Evolutionary conservation across 2,329 filamentous ascomycete genomes (phyloP).

Genomic region (Ilyonectria destructans): DNA sequence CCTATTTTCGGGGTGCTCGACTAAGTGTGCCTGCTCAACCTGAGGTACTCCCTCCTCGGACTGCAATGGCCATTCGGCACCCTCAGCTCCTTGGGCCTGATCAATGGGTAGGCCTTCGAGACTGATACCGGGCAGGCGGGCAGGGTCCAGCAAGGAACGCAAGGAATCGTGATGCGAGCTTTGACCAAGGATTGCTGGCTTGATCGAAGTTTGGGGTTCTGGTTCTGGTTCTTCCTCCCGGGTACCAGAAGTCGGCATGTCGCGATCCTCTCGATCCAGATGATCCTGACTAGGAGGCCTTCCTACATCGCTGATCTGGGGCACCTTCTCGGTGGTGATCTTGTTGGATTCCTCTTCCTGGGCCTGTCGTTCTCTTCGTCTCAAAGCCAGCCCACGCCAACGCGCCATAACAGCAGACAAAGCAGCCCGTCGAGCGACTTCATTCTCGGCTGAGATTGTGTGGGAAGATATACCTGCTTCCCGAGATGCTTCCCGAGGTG

Average conservation of each 20-base stretch:
- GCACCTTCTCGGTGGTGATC: slow-evolving; percentile 36
- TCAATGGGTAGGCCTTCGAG: not conserved
- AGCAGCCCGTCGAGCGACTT: slow-evolving; percentile 40
- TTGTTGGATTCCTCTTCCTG: slow-evolving; percentile 34
- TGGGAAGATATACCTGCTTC: slow-evolving; percentile 24
- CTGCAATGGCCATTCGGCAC: not conserved
- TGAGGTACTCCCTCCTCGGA: not conserved
- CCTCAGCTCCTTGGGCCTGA: not conserved
- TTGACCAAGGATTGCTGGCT: not conserved
- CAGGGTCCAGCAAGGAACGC: slow-evolving; percentile 18
- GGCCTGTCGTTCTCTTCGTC: slow-evolving; percentile 30
- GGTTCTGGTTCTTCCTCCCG: not conserved
- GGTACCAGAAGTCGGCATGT: not conserved
- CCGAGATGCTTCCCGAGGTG: slow-evolving; percentile 15
- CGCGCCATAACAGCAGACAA: slow-evolving; percentile 44
- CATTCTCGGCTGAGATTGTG: slow-evolving; percentile 35
- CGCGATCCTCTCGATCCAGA: not conserved
- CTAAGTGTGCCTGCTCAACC: not conserved
- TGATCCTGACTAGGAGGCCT: not conserved
- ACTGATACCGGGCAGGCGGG: not conserved
- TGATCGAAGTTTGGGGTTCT: not conserved
- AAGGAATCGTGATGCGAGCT: slow-evolving; percentile 25
- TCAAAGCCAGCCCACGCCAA: slow-evolving; percentile 45
- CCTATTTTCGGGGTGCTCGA: not conserved
- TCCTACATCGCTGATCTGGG: slow-evolving; percentile 21